Percentiles rank a stretch among this genome's conserved stretches.
Conservation (phyloP, 2,329 filamentous ascomycete genomes). For the Hypoxylon sp. region DNA sequence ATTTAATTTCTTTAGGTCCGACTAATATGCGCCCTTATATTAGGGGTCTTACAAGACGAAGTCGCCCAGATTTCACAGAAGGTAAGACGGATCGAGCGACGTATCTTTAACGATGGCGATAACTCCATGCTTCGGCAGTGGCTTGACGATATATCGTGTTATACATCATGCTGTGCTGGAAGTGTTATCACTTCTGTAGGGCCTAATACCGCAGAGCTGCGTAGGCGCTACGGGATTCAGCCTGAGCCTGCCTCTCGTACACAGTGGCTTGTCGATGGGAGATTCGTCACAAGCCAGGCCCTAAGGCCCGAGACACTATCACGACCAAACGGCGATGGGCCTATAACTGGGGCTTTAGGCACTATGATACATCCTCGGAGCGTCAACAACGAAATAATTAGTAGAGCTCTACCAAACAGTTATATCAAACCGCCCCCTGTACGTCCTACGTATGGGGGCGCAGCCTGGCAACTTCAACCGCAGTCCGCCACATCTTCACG, state of each 20-base stretch:
- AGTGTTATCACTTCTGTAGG: not conserved
- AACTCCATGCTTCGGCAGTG: not conserved
- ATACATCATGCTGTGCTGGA: not conserved
- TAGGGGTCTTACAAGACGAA: not conserved
- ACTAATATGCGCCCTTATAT: not conserved
- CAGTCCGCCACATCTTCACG: no score
- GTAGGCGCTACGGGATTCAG: not conserved
- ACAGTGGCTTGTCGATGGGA: not conserved
- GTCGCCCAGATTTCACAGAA: not conserved
- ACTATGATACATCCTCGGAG: not conserved
- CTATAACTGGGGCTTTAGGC: not conserved
- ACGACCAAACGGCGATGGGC: not conserved
- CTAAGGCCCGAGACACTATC: not conserved
- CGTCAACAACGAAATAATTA: not conserved
- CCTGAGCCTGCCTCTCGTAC: not conserved
- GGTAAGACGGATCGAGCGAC: not conserved
- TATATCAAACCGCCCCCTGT: no score
- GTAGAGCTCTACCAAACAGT: not conserved
- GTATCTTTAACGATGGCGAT: not conserved
- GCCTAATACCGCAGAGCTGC: not conserved
- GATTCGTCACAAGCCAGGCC: not conserved
- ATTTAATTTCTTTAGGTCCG: not conserved
- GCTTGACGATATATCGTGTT: not conserved
- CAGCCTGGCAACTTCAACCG: not conserved
- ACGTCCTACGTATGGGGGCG: no score